Base-by-base conservation (phyloP, 2,329 filamentous ascomycete species). In the Aspergillus ruber region DNA sequence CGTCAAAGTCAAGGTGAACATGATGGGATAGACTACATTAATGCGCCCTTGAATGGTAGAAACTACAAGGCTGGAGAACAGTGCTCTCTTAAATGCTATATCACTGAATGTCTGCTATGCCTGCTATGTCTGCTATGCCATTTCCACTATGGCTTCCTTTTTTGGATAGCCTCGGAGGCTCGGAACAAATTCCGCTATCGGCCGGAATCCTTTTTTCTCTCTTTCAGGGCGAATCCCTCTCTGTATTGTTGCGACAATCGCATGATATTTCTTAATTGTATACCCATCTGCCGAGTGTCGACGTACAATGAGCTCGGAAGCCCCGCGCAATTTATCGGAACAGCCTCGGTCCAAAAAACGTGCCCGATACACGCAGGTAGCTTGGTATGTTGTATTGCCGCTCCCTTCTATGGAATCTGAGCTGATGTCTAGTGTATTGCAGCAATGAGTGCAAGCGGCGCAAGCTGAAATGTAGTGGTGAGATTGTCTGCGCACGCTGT, bases 361-460 rank as follows among this genome's bases (percentile, higher is more conserved):
- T 27, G 63, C 63, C 13, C 66, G 66, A 53, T 67, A 68, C 42
- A 67, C 64, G 0, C 64, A 64, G 43, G 53, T 63, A 8, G 64
- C 65, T 10, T 68, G 65, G 65, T 67, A 47, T n/a, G 56, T 52
- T 8, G 15, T 8, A 1, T 27, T 33, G 25, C 6, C 42, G 35
- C 21, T 20, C 17, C 6, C 21, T 36, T 7, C 42, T 3, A 27
- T 9, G 3, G 9, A 18, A 42, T 23, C 20, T 38, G 18, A 29
- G 47, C 39, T 46, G 29, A 42, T 46, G 6, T 27, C 4, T 38
- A 4, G 21, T 85, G 84, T 56, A 87, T 23, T 38, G 4, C 27
- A 85, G 84, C 57, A 87, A 86, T 60, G 83, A 86, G 62, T 87
- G 84, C 66, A 87, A 87, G 58, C 75, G 84, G n/a, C 80, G 84